Base-by-base conservation (phyloP, 75 land plant genomes). In the Selaginella tamariscina region DNA sequence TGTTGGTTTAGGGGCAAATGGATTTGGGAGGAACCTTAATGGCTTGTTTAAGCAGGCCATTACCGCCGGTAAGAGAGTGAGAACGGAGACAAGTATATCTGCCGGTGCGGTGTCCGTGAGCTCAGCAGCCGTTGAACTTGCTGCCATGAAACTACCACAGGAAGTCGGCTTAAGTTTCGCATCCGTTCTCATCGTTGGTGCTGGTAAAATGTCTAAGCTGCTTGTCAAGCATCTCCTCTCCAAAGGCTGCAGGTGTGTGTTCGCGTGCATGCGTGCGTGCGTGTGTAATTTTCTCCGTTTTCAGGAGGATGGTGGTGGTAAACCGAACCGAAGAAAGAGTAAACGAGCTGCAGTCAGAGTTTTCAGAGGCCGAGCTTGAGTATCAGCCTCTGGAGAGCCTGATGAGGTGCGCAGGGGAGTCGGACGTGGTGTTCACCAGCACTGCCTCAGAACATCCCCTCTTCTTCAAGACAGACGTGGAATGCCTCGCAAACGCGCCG, bases 161-260 rank as follows among this genome's bases (percentile, higher is more conserved):
- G 69, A 78, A 18, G 69, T 70, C 11, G 71, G 76, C 30, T 30
- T 76, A 0, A 75, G 77, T 56, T 59, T 56, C 20, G 93, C 85
- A 24, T 67, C 81, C 49, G 84, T 88, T 77, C 44, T 88, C 73
- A 82, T 88, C 15, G 77, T 92, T 68, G 93, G 97, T 64, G 97
- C 97, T 30, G 97, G 97, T 55, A 92, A 92, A 56, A 92, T 92
- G 97, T 88, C 89, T 1, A 92, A 82, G 68, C 83, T 92, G 68
- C 94, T 92, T 27, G 82, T 92, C 72, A 91, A 88, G 59, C 97
- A 91, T 77, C 74, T 91, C 72, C 82, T 76, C 44, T 69, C 92
- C 28, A 92, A 92, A 77, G 97, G 97, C 5, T 88, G 88, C 78
- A 84, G n/a, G n/a, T n/a, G n/a, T n/a, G n/a, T n/a, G n/a, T n/a